Conservation (phyloP, 352 stramenopile genomes). For the Pythium oligandrum region DNA sequence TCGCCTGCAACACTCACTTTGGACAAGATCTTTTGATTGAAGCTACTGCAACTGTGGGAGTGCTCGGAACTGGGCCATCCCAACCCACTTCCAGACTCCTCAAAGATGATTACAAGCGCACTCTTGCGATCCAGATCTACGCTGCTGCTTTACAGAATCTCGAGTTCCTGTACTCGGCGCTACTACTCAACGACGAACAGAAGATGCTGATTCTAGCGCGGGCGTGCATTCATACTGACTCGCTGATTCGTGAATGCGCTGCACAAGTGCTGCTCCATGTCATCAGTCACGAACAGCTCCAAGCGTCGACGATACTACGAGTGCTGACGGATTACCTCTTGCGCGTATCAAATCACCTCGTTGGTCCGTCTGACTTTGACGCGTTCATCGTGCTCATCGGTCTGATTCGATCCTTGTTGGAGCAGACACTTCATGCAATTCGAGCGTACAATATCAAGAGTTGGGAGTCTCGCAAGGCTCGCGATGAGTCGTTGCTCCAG, state of each 20-base stretch:
- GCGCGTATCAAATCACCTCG: conserved; percentile 34
- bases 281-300: conserved; percentile 8
- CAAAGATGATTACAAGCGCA: conserved; percentile 40
- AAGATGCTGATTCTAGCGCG: conserved; percentile 57
- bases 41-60: conserved; percentile 7
- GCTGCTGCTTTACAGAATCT: conserved; percentile 34
- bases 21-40: conserved; percentile 46
- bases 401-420: conserved; percentile 29
- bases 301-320: conserved; percentile 35
- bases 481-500: conserved; percentile 52
- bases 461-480: conserved; percentile 31
- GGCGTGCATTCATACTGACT: conserved; percentile 41
- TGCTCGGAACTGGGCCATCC: conserved; percentile 2
- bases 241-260: conserved; percentile 32
- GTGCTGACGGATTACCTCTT: conserved; percentile 62
- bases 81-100: conserved; percentile 3
- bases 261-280: conserved; percentile 32
- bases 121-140: conserved; percentile 50
- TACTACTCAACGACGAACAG: conserved; percentile 56
- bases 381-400: conserved; percentile 30
- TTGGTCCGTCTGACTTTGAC: conserved; percentile 20
- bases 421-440: background rate
- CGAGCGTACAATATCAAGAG: background rate
- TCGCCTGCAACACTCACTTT: conserved; percentile 64
- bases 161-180: conserved; percentile 33